Evolutionary conservation across 768 basidiomycete species (phyloP), one percentile per base, ranked within the genome.

Genomic region (Pleurotus pulmonarius): DNA sequence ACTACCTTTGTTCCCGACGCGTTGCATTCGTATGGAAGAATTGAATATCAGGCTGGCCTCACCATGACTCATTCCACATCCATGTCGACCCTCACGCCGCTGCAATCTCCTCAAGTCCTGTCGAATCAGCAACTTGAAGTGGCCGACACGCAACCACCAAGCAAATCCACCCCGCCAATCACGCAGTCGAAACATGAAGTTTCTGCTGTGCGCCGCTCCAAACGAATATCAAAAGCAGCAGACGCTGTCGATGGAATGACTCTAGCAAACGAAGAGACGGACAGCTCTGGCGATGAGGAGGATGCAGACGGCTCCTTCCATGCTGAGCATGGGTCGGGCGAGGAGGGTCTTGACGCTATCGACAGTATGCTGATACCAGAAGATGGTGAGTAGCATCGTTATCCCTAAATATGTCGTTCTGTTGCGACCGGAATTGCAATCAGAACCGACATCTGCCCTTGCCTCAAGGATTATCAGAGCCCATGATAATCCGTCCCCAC

Each of bases 401-500:
- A 44, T 3, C 46, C n/a, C 34, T 54, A 11, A 29, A 45, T 48
- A 40, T 46, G 46, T n/a, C 37, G 51, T 15, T 26, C 49, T 25
- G 44, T 48, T 46, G 45, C 61, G 20, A 59, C 61, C 49, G 29
- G 34, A 16, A 38, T 9, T 41, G 38, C 43, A n/a, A 20, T 15
- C 59, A 83, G 89, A 90, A 64, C 88, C 87, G 7, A 81, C 87
- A 2, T 86, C 87, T 55, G 76, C 77, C 4, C 72, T 92, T 48
- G 90, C 86, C 29, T 81, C 73, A 59, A 83, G 71, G 69, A 81
- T 92, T 46, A 77, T 86, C 45, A 78, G 83, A 49, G 89, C 90
- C 51, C 80, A 83, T 56, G 84, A 83, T 62, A 92, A 92, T 63
- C 90, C 90, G 15, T 91, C 89, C 15, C 88, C 89, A 15, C 83